Evolutionary conservation across 2,329 filamentous ascomycete species (phyloP), one percentile per base, ranked within the genome.

Genomic region (Cytospora paraplurivora): DNA sequence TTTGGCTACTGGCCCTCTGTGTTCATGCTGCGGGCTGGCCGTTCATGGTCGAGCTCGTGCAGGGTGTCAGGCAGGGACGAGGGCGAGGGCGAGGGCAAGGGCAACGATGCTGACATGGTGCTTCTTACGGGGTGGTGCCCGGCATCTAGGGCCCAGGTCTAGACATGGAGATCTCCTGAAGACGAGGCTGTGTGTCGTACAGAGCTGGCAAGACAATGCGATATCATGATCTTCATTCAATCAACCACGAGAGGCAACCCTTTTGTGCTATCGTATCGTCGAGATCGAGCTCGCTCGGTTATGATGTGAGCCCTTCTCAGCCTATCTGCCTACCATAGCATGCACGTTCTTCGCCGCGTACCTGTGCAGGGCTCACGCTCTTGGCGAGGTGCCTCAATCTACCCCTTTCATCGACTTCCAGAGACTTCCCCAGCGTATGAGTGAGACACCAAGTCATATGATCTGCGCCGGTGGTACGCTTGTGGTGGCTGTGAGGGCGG

Each of bases 91-190:
- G 21, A 54, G 19, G 34, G 62, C 35, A n/a, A 13, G 50, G 59
- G 41, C 27, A 27, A 56, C n/a, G 69, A 69, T 64, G 38, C 60
- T 54, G 50, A 47, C 35, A 33, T 44, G 54, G 51, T 57, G 35
- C 38, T 19, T 33, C 21, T 44, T 54, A 57, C 27, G 27, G 27
- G 27, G 27, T 27, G 27, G 27, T 27, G 27, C 27, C 27, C 27
- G 27, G 27, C 27, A 27, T 27, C 27, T 27, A 27, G 27, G 27
- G 27, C 27, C 27, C 27, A 27, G 27, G 27, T 27, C 27, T 27
- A 27, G 27, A 27, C 27, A 27, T 27, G 27, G 44, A 55, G 44
- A 58, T 41, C 58, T 54, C 44, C 37, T 47, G 19, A 21, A 47
- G 7, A 21, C 44, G 59, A 32, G 59, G 59, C 59, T 61, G 59